These are phyloP conservation scores for Onygena corvina DNA, from an alignment of 2,329 filamentous ascomycete genomes.

Conservation along the genomic window DNA sequence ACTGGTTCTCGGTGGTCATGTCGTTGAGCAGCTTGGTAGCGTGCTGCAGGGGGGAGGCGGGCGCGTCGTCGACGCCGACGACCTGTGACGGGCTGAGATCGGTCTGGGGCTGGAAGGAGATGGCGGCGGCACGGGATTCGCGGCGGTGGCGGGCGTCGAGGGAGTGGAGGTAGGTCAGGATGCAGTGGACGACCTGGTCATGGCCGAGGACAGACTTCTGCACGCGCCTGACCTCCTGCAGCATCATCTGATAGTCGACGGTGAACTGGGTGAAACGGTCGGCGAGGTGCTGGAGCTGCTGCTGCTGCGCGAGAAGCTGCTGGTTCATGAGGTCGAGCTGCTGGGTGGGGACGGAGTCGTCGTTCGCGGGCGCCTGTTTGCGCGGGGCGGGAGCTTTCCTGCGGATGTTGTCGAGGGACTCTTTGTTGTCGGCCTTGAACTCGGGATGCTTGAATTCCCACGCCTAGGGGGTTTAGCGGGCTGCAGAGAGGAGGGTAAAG, in stretches of 20 bases:
- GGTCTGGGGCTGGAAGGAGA: slow-evolving; percentile 33
- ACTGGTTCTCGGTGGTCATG: slow-evolving; percentile 52
- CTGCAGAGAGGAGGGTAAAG: not conserved
- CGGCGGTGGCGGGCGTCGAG: slow-evolving; percentile 53
- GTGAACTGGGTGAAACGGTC: slow-evolving; percentile 71
- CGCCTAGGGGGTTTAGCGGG: slow-evolving; percentile 40
- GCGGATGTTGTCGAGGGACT: slow-evolving; percentile 90
- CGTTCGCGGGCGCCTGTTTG: slow-evolving; percentile 56
- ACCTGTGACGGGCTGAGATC: slow-evolving; percentile 38
- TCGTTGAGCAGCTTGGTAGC: slow-evolving; percentile 55
- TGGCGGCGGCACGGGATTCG: slow-evolving; percentile 41
- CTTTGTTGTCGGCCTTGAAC: slow-evolving; percentile 90
- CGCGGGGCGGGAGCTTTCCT: slow-evolving; percentile 86
- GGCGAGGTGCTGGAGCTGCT: slow-evolving; percentile 79
- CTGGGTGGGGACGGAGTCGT: slow-evolving; percentile 66
- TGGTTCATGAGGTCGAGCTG: slow-evolving; percentile 83
- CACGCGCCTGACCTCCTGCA: slow-evolving; percentile 52
- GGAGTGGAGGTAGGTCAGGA: slow-evolving; percentile 55
- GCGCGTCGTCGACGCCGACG: slow-evolving; percentile 45
- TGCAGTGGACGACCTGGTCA: slow-evolving; percentile 57
- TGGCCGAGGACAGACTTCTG: slow-evolving; percentile 62
- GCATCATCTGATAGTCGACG: slow-evolving; percentile 51
- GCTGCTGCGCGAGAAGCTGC: slow-evolving; percentile 77
- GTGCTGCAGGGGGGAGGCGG: slow-evolving; percentile 56
- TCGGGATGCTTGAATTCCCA: slow-evolving; percentile 98